Conservation (phyloP, 169 alveolate species). For the Eimeria nieschulzi region DNA sequence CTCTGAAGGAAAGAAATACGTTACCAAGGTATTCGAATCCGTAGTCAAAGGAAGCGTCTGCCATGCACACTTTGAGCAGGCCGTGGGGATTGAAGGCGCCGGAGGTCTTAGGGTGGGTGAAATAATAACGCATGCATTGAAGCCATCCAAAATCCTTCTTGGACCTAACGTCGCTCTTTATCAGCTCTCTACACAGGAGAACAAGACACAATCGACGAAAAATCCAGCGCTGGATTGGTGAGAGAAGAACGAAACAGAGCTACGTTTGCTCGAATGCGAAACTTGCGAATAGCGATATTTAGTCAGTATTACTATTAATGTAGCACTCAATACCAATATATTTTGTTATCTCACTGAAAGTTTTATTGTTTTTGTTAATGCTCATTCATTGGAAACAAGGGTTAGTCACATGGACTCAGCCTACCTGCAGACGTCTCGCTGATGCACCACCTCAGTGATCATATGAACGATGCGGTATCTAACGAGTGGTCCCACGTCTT, state of each 20-base stretch:
- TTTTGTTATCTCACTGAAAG: too few relatives aligned
- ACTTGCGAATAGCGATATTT: too few relatives aligned
- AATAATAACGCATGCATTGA: conserved; percentile 96
- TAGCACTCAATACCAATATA: too few relatives aligned
- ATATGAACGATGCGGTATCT: conserved; percentile 93
- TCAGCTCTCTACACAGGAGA: not conserved
- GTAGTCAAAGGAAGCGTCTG: conserved; percentile 94
- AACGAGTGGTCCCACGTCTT: conserved; percentile 88
- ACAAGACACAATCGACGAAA: too few relatives aligned
- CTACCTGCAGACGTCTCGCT: conserved; percentile 94
- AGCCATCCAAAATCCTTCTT: conserved; percentile 94
- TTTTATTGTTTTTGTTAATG: too few relatives aligned
- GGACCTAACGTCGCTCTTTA: conserved; percentile 56
- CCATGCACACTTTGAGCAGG: conserved; percentile 84
- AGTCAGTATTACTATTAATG: not conserved
- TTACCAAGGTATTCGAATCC: conserved; percentile 98
- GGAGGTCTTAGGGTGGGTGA: conserved; percentile 85
- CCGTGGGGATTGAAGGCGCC: conserved; percentile 81
- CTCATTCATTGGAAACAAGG: too few relatives aligned
- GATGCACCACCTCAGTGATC: conserved; percentile 96
- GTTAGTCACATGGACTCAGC: not conserved
- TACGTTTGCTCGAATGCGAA: too few relatives aligned
- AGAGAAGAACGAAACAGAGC: too few relatives aligned
- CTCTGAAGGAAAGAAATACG: not conserved
- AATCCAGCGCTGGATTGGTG: too few relatives aligned